Base-by-base conservation (phyloP, 163 green algal species). In the Volvox carteri region DNA sequence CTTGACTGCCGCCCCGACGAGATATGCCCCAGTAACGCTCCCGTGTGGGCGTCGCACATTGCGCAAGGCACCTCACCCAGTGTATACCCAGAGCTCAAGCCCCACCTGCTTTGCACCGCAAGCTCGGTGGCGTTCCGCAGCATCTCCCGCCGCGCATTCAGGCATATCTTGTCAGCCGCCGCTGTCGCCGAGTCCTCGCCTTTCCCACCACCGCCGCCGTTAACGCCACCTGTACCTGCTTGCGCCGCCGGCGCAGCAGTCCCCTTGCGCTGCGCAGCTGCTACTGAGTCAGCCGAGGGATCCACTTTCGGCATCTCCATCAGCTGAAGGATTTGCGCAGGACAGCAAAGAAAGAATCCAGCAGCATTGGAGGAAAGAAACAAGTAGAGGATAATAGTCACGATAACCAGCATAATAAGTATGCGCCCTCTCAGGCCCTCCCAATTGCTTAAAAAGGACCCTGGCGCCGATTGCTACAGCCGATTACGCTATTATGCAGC, bases 101-200 rank as follows among this genome's bases (percentile, higher is more conserved):
- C 67, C 35, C 67, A 76, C 67, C 67, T 54, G 70, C 70, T 78
- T 37, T 86, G 78, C 58, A 86, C 78, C 78, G 58, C 78, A 41
- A 86, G 56, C 60, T 86, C 78, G 21, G 62, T 86, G 25, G 78
- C 78, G 19, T 86, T 86, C n/a, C 78, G 78, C 58, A 77, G 39
- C 58, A 86, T 48, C 78, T 86, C 78, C 19, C 78, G 78, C 12
- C 78, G 78, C 9, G 78, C 58, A n/a, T 74, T 74, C 11, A 86
- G 78, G 23, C 70, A 78, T 39, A 58, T 14, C 39, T 78, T 78
- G 41, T 78, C 70, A 23, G 39, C 37, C 11, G 35, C 37, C 35
- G 68, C 68, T 37, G 19, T 39, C 37, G 0, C 70, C 1, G 21
- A 2, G 39, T 37, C 14, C 4, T 19, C 11, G 37, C 39, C 70